Evolutionary conservation across 192 early-diverging fungal species (phyloP), one percentile per base, ranked within the genome.

Genomic region (Diversispora epigaea): DNA sequence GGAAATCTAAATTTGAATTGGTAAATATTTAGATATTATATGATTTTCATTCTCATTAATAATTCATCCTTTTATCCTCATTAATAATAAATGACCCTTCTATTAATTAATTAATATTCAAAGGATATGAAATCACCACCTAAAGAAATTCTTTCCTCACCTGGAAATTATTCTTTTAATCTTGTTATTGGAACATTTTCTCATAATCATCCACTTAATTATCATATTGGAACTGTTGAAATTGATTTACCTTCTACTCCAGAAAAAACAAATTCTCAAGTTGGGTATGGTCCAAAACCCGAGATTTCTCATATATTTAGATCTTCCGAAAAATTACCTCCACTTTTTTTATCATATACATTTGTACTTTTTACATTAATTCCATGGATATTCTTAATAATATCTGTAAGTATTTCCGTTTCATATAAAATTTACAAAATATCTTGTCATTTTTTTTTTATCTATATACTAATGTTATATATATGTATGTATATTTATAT

Each of bases 221-320:
- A 77, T 44, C 25, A 45, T 4, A 39, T 77, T 63, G 76, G 68
- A 11, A 71, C 68, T 55, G 19, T 70, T 15, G 40, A 73, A 4
- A 64, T 73, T 21, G 71, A 78, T 44, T 45, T 73, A 11, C 19
- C 71, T 56, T 25, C 40, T 6, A 46, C 6, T 21, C 22, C 32
- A 1, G 17, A 32, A 4, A 15, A 4, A 21, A n/a, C 41, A 32
- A 32, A 32, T 44, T 22, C 52, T 43, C 58, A 15, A 4, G n/a
- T 73, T 45, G 41, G 17, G 6, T 84, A 79, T 73, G 81, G 73
- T 46, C 50, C 77, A 7, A 77, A 76, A 21, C 83, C 83, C 22
- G 83, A 84, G 66, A 84, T 84, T 52, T 73, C 77, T 55, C 83
- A 84, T 52, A 66, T 79, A 40, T 84, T 84, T 65, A 75, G 76